These are phyloP conservation scores for Candida freyschussii DNA, from an alignment of 1,139 yeast genomes.

Conservation along the genomic window DNA sequence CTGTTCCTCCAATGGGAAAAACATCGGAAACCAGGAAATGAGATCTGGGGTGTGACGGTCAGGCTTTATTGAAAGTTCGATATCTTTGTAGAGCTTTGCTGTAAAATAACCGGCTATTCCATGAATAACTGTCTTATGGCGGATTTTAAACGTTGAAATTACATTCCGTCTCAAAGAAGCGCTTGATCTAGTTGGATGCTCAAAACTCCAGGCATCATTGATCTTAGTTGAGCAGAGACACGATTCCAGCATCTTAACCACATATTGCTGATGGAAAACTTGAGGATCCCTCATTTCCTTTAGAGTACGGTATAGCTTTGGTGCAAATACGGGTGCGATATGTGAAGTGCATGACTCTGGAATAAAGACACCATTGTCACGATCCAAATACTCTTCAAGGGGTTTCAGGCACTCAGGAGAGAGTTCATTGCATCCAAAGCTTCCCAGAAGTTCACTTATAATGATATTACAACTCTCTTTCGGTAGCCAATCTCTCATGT, in stretches of 20 bases:
- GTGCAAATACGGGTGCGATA: constrained; percentile 63
- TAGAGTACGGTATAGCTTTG: constrained; percentile 37
- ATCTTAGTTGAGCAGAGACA: constrained; percentile 39
- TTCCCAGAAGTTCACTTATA: constrained; percentile 79
- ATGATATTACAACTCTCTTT: constrained; percentile 45
- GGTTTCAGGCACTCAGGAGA: constrained; percentile 68
- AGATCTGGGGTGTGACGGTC: constrained; percentile 49
- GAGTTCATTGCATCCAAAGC: constrained; percentile 88
- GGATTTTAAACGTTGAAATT: constrained; percentile 31
- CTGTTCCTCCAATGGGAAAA: constrained; percentile 62
- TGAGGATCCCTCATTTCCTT: constrained; percentile 22
- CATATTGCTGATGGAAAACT: constrained; percentile 48
- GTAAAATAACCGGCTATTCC: constrained; percentile 74
- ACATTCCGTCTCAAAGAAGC: constrained; percentile 27
- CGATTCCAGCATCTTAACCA: constrained; percentile 52
- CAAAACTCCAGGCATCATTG: constrained; percentile 49
- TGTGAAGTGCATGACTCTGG: constrained; percentile 60
- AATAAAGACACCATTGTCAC: constrained; percentile 38
- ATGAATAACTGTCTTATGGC: constrained; percentile 51
- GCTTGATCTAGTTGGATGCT: constrained; percentile 36
- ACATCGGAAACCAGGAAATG: constrained; percentile 68
- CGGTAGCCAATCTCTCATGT: constrained; percentile 49
- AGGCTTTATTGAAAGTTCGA: constrained; percentile 53
- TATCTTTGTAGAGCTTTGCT: constrained; percentile 58
- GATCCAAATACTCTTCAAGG: constrained; percentile 27